Evolutionary conservation across 2,329 filamentous ascomycete genomes (phyloP), one percentile per base, ranked within the genome.

Genomic region (Curvularia sp.): DNA sequence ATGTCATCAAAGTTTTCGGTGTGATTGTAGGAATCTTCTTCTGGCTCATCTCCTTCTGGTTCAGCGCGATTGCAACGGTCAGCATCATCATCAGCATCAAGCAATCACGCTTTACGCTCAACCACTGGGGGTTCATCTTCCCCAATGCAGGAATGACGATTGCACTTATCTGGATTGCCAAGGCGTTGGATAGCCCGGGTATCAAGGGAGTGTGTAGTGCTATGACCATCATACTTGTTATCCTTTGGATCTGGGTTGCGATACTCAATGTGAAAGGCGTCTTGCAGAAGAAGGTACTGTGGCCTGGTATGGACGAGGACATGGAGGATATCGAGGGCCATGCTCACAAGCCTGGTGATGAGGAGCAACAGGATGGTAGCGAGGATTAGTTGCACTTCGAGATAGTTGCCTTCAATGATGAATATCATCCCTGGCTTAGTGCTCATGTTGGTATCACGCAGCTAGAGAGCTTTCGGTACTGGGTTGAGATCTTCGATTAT

Each of bases 231-330:
- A 64, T 83, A 15, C 72, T 88, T 48, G 78, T 87, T 1, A 67
- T 75, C 7, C 79, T 84, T 64, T 89, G 85, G 82, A 43, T 85
- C 1, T 82, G 86, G 30, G 82, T 86, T 18, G 77, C 82, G 8
- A 70, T 79, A 22, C 76, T 79, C 47, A 82, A 86, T 67, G 68
- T 84, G 2, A 74, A 78, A 18, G 86, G 85, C 1, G 76, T 88
- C n/a, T 22, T 57, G 18, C 58, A 58, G 22, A 28, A 71, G 75
- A 62, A 78, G 49, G 83, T 89, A 18, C 75, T 88, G 64, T 87
- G 81, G 74, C 84, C 84, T 4, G 86, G 86, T 0, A 86, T 82
- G 66, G 86, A 88, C 60, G 86, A 88, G 66, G 86, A 88, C 61
- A 80, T 78, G 59, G 77, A 79, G 56, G 73, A 75, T 22, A 52